A percentile compares a stretch with the other conserved stretches of the same genome.
These are phyloP conservation scores for Coleophoma cylindrospora DNA, from an alignment of 2,329 filamentous ascomycete species.

Conservation along the genomic window DNA sequence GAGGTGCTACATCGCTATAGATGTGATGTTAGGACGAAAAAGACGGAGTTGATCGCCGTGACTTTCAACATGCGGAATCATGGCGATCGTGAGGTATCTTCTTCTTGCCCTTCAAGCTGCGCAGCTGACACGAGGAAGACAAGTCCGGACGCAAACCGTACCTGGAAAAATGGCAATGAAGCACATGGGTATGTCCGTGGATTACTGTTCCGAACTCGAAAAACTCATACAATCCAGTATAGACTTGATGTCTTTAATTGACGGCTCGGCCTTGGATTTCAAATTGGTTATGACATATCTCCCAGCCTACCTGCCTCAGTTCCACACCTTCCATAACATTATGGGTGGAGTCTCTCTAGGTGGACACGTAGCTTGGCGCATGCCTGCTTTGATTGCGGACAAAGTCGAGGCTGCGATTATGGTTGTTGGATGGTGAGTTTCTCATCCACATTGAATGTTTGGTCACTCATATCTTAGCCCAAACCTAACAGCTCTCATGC, in stretches of 20 bases:
- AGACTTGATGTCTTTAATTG: slow-evolving; percentile 10
- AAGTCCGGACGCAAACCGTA: slow-evolving; percentile 7
- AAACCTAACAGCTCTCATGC: slow-evolving; percentile 6
- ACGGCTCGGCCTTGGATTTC: slow-evolving; percentile 14
- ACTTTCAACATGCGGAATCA: slow-evolving; percentile 17
- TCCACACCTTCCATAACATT: slow-evolving; percentile 11
- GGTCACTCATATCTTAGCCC: not conserved
- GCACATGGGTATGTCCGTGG: slow-evolving; percentile 7
- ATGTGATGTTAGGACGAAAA: slow-evolving; percentile 8
- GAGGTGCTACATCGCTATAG: slow-evolving; percentile 13
- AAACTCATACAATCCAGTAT: slow-evolving; percentile 1
- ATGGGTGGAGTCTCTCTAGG: slow-evolving; percentile 11
- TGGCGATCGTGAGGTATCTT: slow-evolving; percentile 9
- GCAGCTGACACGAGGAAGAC: slow-evolving; percentile 1
- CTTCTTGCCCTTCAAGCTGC: not conserved
- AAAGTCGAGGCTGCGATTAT: slow-evolving; percentile 9
- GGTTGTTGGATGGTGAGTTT: slow-evolving; percentile 10
- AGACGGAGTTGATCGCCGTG: slow-evolving; percentile 10
- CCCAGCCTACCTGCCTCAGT: slow-evolving; percentile 12
- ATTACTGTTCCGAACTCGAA: not conserved
- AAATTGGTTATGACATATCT: slow-evolving; percentile 12
- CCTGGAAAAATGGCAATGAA: slow-evolving; percentile 14
- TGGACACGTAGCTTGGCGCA: slow-evolving; percentile 6
- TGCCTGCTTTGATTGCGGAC: slow-evolving; percentile 4
- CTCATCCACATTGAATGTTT: not conserved